A percentile compares a stretch with the other conserved stretches of the same genome.
phyloP scores from a whole-genome alignment of 257 asterid species.

The Haberlea rhodopensis region DNA sequence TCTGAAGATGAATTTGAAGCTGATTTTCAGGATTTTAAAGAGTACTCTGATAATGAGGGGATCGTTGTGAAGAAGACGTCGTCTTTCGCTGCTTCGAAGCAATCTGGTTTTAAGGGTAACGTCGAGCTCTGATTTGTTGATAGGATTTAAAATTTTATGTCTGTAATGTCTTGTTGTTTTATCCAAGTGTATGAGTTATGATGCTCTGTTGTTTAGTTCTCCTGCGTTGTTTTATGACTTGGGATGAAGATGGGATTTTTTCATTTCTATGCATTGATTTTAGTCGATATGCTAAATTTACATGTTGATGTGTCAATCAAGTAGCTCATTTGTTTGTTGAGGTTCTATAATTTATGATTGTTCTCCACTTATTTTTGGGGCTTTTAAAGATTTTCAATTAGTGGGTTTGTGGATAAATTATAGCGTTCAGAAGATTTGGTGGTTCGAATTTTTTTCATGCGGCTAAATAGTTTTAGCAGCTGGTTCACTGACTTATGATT shows the following conservation, averaged over 20 bases:
- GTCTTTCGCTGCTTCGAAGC: slow-evolving; percentile 49
- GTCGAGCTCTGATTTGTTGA: not conserved
- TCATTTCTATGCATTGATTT: not conserved
- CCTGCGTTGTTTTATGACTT: not conserved
- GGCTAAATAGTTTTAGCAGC: not conserved
- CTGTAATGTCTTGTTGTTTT: slow-evolving; percentile 2
- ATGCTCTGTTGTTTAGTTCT: not conserved
- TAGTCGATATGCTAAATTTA: not conserved
- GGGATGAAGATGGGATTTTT: not conserved
- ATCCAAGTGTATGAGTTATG: not conserved
- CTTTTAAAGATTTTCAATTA: slow-evolving; percentile 5
- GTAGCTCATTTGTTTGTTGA: not conserved
- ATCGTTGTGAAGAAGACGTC: slow-evolving; percentile 44
- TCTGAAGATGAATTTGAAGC: slow-evolving; percentile 77
- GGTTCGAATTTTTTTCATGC: not conserved
- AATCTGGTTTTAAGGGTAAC: slow-evolving; percentile 33
- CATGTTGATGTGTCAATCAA: too few relatives aligned
- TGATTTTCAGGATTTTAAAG: slow-evolving; percentile 83
- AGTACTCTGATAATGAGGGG: slow-evolving; percentile 46
- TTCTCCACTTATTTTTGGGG: not conserved
- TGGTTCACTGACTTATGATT: not conserved
- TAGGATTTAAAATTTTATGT: not conserved
- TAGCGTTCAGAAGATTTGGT: not conserved
- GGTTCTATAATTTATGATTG: not conserved
- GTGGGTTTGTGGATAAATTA: not conserved